Evolutionary conservation across 2,329 filamentous ascomycete species (phyloP).

Genomic region (Fusarium anguioides): DNA sequence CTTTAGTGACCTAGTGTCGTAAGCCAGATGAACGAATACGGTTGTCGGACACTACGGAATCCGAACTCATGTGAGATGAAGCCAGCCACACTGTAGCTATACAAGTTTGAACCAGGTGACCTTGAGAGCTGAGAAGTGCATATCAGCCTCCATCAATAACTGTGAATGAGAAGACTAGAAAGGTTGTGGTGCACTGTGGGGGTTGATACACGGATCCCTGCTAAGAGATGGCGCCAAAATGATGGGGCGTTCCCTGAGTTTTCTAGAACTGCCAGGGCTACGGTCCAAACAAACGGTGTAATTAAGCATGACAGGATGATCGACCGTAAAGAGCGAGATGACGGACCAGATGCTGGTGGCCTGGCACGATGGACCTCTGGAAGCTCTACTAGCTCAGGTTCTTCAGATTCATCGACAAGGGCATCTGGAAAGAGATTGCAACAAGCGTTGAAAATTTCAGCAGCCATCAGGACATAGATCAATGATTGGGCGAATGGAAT

Average conservation of each 20-base stretch:
- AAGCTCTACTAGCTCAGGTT: constrained; percentile 10
- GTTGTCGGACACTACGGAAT: constrained; percentile 5
- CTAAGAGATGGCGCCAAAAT: constrained; percentile 3
- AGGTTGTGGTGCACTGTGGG: constrained; percentile 21
- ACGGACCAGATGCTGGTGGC: constrained; percentile 14
- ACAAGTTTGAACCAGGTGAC: constrained; percentile 5
- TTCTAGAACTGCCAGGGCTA: constrained; percentile 38
- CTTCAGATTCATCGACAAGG: background rate
- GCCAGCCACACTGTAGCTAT: constrained; percentile 4
- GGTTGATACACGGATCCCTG: constrained; percentile 17
- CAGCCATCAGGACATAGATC: constrained; percentile 11
- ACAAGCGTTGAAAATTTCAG: constrained; percentile 31
- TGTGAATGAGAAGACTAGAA: background rate
- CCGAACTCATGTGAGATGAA: constrained; percentile 6
- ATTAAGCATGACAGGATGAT: constrained; percentile 41
- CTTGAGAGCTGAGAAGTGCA: background rate
- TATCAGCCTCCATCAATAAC: background rate
- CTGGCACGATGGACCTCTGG: constrained; percentile 1
- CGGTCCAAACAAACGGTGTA: constrained; percentile 34
- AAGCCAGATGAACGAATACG: constrained; percentile 10
- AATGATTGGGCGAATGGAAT: constrained; percentile 26
- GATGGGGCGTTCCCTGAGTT: constrained; percentile 35
- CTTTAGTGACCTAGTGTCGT: constrained; percentile 8
- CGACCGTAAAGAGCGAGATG: constrained; percentile 16
- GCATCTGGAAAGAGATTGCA: constrained; percentile 12